Base-by-base conservation (phyloP, 2,329 filamentous ascomycete genomes). In the Cordyceps javanica region DNA sequence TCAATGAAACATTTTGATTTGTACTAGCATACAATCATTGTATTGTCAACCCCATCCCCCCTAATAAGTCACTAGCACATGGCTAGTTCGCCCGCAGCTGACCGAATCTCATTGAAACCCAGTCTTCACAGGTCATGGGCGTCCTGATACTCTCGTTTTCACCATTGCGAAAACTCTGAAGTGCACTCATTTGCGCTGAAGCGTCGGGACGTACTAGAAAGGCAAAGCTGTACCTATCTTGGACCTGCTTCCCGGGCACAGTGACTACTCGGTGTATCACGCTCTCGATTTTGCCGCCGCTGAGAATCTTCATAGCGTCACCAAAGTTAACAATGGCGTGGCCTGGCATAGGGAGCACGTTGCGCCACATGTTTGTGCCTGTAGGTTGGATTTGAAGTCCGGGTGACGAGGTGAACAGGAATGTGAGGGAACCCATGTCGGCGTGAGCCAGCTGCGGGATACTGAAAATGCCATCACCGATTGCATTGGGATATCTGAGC, bases 221-320 rank as follows among this genome's bases (percentile, higher is more conserved):
- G 19, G 38, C 38, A 42, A 54, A 54, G 38, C 51, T 54, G 7
- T 44, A 54, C 36, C 38, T 23, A 26, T 54, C 51, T 19, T n/a
- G 26, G 4, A 34, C 38, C 21, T 54, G 7, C n/a, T 34, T 25
- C 14, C 26, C 51, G 10, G 51, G 26, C 26, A 44, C 9, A 1
- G 51, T 44, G 38, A 54, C 26, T 1, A 54, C 38, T 2, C 38
- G 38, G 39, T 54, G 51, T 9, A 54, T 2, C n/a, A 54, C 51
- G 38, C 51, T 54, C 36, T 54, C 14, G 13, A 54, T 42, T 26
- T 11, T 21, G 26, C 51, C 51, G 19, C 38, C 51, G 26, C 51
- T 54, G 51, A 54, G 38, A 21, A 54, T 54, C 13, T 54, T 54
- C 11, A 54, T 30, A 11, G 51, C 51, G 38, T 54, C 51, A 26